Base-by-base conservation (phyloP, 139 green algal species). In the Mesotaenium endlicherianum region DNA sequence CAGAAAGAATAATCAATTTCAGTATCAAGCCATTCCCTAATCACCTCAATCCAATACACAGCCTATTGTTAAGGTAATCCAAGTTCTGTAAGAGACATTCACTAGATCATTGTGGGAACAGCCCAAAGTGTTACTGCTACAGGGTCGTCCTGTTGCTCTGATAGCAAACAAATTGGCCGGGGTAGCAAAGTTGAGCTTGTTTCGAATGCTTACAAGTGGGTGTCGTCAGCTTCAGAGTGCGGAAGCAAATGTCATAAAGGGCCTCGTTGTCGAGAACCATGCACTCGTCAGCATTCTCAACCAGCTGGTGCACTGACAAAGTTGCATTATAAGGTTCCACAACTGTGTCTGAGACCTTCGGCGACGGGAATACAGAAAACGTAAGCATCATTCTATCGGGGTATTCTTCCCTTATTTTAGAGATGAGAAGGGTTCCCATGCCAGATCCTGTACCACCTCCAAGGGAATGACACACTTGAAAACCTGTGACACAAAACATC, bases 311-410 rank as follows among this genome's bases (percentile, higher is more conserved):
- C 5, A 99, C 96, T n/a, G 97, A 99, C 74, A 99, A 92, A 57
- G 97, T 99, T 84, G 96, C 97, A 84, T 99, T 99, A 93, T 99
- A 99, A 70, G 97, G 97, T 93, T 99, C 97, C 69, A 99, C 97
- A 40, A 99, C 97, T 11, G 96, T 98, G 92, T 99, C 97, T 31
- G 96, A 99, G 90, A 99, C 92, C 92, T 99, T 99, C 82, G 97
- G 97, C 57, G 95, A 99, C n/a, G 97, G 97, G 77, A 99, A 95
- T 16, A 99, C 97, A 1, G 96, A 98, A 91, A 99, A 99, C 82
- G 95, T 99, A 45, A 96, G 87, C 96, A 99, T 98, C 95, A 99
- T 99, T 83, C 95, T 92, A 89, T 98, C 95, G 67, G 94, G 93
- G 92, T 98, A 98, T 90, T 98, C 96, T 91, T 98, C 95, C 57